Evolutionary conservation across 768 basidiomycete species (phyloP).

Genomic region (Lactifluus volemus): DNA sequence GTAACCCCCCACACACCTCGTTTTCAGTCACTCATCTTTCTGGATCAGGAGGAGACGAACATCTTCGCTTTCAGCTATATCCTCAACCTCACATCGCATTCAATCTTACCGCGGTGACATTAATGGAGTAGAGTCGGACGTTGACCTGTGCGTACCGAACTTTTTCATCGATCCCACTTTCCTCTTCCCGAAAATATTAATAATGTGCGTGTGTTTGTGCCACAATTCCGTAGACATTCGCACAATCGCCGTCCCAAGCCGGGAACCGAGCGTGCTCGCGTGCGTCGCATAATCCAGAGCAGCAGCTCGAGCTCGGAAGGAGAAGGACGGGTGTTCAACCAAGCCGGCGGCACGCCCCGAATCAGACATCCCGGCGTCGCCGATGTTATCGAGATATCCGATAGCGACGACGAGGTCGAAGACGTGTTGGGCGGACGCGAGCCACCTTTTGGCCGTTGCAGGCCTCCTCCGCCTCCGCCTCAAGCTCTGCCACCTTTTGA

Average conservation of each 20-base stretch:
- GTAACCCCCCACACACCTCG: too few relatives aligned
- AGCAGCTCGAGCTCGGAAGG: slow-evolving; percentile 2
- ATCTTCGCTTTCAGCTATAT: slow-evolving; percentile 2
- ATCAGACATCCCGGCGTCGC: neutral
- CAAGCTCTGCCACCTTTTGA: neutral
- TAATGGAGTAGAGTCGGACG: neutral
- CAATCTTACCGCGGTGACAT: neutral
- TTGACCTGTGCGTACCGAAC: neutral
- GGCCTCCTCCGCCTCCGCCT: neutral
- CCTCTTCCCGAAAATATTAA: neutral
- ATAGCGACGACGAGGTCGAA: slow-evolving; percentile 7
- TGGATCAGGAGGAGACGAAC: neutral
- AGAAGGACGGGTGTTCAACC: neutral
- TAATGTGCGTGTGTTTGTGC: too few relatives aligned
- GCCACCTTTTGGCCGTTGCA: neutral
- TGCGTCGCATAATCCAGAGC: slow-evolving; percentile 9
- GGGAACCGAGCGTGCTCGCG: slow-evolving; percentile 1
- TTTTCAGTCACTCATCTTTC: neutral
- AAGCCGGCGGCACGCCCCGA: neutral
- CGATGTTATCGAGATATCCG: slow-evolving; percentile 8
- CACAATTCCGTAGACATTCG: neutral
- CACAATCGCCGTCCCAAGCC: neutral
- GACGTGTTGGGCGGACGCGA: neutral
- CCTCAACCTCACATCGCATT: neutral
- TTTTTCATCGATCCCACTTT: neutral